phyloP scores from a whole-genome alignment of 345 rosid species.

The Gossypium longicalyx region DNA sequence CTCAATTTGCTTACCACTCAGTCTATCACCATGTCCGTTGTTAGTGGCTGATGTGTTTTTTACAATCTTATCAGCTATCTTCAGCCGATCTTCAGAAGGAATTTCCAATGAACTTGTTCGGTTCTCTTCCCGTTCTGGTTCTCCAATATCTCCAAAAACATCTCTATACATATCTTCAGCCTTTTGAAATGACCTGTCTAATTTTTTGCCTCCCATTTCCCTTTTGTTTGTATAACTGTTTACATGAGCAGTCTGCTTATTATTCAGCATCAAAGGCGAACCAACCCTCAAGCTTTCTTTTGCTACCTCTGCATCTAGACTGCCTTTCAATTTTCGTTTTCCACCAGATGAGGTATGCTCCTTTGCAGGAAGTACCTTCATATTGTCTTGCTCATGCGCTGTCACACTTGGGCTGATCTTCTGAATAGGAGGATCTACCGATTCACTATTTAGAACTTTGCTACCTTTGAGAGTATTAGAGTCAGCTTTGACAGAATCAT shows the following conservation, averaged over 20 bases:
- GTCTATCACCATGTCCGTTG: constrained; percentile 39
- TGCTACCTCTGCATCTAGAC: constrained; percentile 28
- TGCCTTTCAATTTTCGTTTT: constrained; percentile 47
- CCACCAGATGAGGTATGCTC: constrained; percentile 43
- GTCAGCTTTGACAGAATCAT: constrained; percentile 33
- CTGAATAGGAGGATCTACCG: constrained; percentile 35
- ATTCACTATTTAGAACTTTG: constrained; percentile 28
- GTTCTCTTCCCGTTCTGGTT: constrained; percentile 58
- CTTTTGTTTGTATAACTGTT: constrained; percentile 34
- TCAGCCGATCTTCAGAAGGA: constrained; percentile 27
- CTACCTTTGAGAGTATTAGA: constrained; percentile 16
- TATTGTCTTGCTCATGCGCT: constrained; percentile 35
- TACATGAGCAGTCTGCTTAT: constrained; percentile 36
- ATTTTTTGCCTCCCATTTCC: constrained; percentile 43
- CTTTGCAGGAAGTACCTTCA: constrained; percentile 41
- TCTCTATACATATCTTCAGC: constrained; percentile 60
- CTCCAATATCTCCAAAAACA: constrained; percentile 70
- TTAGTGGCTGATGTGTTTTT: constrained; percentile 28
- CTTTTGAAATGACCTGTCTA: constrained; percentile 38
- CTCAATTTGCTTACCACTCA: constrained; percentile 29
- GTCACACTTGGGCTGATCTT: constrained; percentile 37
- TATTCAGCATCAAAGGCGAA: constrained; percentile 40
- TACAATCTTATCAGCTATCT: constrained; percentile 36
- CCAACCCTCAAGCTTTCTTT: constrained; percentile 38
- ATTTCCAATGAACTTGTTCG: constrained; percentile 32